phyloP scores from a whole-genome alignment of 179 eudicot species.

The Sideroxylon spinosum region DNA sequence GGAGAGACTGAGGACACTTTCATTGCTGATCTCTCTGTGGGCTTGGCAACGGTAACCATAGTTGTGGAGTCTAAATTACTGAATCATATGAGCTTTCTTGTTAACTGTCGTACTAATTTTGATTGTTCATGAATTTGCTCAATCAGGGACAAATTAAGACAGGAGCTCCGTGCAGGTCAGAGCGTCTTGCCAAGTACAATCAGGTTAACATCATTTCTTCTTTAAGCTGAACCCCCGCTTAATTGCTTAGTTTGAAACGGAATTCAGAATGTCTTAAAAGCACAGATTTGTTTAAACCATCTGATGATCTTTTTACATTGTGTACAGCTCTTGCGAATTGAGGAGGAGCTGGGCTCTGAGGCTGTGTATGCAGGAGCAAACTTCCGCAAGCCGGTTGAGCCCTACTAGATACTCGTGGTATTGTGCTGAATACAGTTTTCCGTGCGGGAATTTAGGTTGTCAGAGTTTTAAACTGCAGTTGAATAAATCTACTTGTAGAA shows the following conservation, averaged over 20 bases:
- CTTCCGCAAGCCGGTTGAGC: conserved; percentile 82
- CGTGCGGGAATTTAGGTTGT: neutral
- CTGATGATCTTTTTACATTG: conserved; percentile 9
- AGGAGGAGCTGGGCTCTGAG: conserved; percentile 83
- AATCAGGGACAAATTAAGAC: conserved; percentile 96
- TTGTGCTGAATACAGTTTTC: neutral
- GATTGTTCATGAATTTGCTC: conserved; percentile 2
- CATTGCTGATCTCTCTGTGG: conserved; percentile 96
- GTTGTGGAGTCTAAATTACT: neutral
- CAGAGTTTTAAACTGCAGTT: conserved; percentile 3
- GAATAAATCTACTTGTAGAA: neutral
- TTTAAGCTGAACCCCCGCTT: neutral
- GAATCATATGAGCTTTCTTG: neutral
- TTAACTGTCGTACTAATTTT: neutral
- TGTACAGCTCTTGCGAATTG: conserved; percentile 73
- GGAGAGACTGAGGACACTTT: conserved; percentile 98
- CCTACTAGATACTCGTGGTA: conserved; percentile 40
- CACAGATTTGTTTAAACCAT: neutral
- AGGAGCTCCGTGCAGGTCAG: conserved; percentile 97
- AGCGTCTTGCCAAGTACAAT: conserved; percentile 97
- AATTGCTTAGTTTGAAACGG: neutral
- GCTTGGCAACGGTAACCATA: conserved; percentile 80
- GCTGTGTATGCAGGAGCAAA: conserved; percentile 82
- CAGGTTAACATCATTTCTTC: conserved; percentile 40
- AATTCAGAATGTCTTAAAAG: neutral